phyloP scores from a whole-genome alignment of 306 rosid genomes.

The Ormosia emarginata region DNA sequence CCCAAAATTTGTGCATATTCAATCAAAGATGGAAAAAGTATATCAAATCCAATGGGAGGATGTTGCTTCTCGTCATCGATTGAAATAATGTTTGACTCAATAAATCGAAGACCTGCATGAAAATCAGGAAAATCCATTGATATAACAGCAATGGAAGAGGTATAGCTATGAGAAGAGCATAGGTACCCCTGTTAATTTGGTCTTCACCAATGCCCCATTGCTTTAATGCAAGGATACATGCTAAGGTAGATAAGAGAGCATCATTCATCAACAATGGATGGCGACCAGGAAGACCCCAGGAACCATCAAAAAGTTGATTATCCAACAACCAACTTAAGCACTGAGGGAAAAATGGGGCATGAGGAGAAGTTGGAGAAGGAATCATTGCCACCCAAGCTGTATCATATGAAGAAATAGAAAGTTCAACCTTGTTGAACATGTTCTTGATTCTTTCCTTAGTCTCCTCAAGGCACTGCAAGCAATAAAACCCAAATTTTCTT shows the following conservation, averaged over 20 bases:
- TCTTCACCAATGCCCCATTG: constrained; percentile 64
- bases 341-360: constrained; percentile 66
- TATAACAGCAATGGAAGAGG: not conserved
- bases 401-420: constrained; percentile 75
- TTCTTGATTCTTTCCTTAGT: constrained; percentile 54
- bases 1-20: constrained; percentile 51
- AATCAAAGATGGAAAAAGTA: constrained; percentile 65
- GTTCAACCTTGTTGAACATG: constrained; percentile 66
- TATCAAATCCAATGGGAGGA: constrained; percentile 69
- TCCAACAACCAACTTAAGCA: constrained; percentile 71
- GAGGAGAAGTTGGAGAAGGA: constrained; percentile 51
- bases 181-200: constrained; percentile 60
- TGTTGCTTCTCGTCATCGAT: constrained; percentile 57
- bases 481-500: not conserved
- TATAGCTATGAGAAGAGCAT: not conserved
- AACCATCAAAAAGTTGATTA: constrained; percentile 77
- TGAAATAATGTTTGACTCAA: constrained; percentile 61
- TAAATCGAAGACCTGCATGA: constrained; percentile 66
- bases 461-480: constrained; percentile 52
- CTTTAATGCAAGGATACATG: constrained; percentile 65
- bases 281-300: constrained; percentile 59
- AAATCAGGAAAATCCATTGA: not conserved
- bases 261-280: constrained; percentile 57
- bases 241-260: constrained; percentile 69
- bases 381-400: constrained; percentile 96